Percentiles rank a stretch among this genome's conserved stretches.
Evolutionary conservation across 2,329 filamentous ascomycete genomes (phyloP).

Genomic region (Hysterium pulicare): DNA sequence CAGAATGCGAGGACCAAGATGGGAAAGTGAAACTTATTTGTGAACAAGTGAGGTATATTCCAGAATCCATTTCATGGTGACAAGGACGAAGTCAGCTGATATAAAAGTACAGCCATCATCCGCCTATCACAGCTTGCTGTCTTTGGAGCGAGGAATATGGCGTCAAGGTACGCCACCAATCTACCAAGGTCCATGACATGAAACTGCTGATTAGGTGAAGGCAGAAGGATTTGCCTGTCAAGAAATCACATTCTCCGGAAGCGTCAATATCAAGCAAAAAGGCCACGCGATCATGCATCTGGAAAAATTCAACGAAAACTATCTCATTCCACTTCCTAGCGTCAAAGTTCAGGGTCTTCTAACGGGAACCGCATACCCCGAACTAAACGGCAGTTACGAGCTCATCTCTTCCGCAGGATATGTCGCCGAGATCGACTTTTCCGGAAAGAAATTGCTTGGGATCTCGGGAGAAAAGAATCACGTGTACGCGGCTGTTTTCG

Average conservation of each 20-base stretch:
- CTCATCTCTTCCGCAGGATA: conserved; percentile 43
- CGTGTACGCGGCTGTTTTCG: conserved; percentile 38
- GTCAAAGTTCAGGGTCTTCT: conserved; percentile 46
- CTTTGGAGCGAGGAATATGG: conserved; percentile 45
- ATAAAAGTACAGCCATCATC: conserved; percentile 45
- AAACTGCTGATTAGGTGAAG: too few species aligned
- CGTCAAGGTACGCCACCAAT: conserved; percentile 16
- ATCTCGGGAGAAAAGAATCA: conserved; percentile 43
- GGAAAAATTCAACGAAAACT: conserved; percentile 44
- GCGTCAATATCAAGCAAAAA: conserved; percentile 46
- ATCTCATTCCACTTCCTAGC: conserved; percentile 44
- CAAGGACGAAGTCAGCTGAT: too few species aligned
- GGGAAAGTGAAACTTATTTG: conserved; percentile 41
- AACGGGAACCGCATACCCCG: conserved; percentile 43
- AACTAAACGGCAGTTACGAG: conserved; percentile 40
- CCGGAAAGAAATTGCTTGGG: conserved; percentile 36
- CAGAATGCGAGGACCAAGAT: conserved; percentile 26
- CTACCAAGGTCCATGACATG: too few species aligned
- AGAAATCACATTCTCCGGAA: conserved; percentile 45
- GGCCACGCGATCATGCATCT: conserved; percentile 45
- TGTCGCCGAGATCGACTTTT: conserved; percentile 43
- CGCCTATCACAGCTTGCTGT: conserved; percentile 47
- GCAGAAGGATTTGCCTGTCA: conserved; percentile 47
- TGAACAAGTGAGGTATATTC: conserved; percentile 39
- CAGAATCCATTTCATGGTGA: too few species aligned